Evolutionary conservation across 257 asterid genomes (phyloP).

Genomic region (Coffea eugenioides): DNA sequence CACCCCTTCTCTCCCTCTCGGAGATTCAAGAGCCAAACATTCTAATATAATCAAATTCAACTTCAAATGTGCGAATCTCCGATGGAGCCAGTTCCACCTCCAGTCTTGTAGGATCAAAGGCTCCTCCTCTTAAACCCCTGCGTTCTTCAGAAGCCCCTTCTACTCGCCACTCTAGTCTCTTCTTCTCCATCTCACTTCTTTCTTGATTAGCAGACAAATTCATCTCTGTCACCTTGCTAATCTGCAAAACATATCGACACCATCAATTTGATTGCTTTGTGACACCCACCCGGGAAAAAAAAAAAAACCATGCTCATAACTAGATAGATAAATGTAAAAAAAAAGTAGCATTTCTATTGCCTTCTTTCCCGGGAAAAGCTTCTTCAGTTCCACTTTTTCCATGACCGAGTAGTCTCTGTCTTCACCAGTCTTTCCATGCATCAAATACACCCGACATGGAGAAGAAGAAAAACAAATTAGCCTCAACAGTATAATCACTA

Average conservation of each 20-base stretch:
- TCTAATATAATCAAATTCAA: conserved; percentile 37
- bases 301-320: no score
- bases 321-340: background rate
- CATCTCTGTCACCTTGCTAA: conserved; percentile 58
- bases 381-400: conserved; percentile 63
- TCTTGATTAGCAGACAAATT: conserved; percentile 69
- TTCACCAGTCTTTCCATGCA: conserved; percentile 58
- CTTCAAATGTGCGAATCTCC: conserved; percentile 71
- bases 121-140: conserved; percentile 51
- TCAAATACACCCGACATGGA: conserved; percentile 10
- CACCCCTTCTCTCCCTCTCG: background rate
- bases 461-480: background rate
- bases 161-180: conserved; percentile 59
- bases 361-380: conserved; percentile 60
- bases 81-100: conserved; percentile 63
- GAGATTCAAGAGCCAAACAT: conserved; percentile 29
- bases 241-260: conserved; percentile 27
- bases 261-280: background rate
- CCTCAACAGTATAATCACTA: background rate
- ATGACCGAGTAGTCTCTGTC: conserved; percentile 59
- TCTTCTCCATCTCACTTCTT: conserved; percentile 66
- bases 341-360: conserved; percentile 7
- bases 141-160: conserved; percentile 30
- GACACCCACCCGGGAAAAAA: background rate
- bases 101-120: conserved; percentile 59